phyloP scores from a whole-genome alignment of 176 grass and related monocot genomes.

The Aegilops speltoides region DNA sequence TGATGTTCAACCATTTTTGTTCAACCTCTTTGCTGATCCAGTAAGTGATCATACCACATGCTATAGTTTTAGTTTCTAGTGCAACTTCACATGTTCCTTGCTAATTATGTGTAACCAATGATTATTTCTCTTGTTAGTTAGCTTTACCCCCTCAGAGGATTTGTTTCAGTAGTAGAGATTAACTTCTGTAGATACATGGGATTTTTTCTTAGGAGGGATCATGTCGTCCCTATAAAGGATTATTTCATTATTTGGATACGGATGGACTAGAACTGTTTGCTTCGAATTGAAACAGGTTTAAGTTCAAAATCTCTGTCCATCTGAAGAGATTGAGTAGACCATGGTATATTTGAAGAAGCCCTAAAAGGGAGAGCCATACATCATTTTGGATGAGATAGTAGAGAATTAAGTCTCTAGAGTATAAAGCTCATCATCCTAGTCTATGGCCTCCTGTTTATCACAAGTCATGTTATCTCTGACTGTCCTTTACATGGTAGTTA shows the following conservation, averaged over 20 bases:
- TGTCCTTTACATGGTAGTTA: neutral
- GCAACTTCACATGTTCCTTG: neutral
- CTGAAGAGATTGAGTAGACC: neutral
- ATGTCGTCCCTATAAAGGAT: neutral
- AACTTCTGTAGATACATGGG: neutral
- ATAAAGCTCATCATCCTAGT: neutral
- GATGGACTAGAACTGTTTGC: neutral
- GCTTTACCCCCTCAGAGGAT: neutral
- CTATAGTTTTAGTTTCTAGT: neutral
- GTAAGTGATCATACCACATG: constrained; percentile 43
- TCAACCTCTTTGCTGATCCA: constrained; percentile 95
- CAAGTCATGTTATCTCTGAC: neutral
- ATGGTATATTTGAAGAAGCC: neutral
- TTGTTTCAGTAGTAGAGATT: neutral
- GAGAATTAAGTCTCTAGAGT: neutral
- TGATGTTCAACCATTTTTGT: constrained; percentile 97
- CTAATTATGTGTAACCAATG: neutral
- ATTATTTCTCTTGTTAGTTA: neutral
- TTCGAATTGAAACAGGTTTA: neutral
- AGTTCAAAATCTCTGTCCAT: neutral
- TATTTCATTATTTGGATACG: neutral
- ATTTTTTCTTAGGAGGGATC: neutral
- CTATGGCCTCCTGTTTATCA: neutral
- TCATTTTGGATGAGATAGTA: neutral
- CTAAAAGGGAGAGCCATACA: neutral